Evolutionary conservation across 2,329 filamentous ascomycete species (phyloP), one percentile per base, ranked within the genome.

Genomic region (Coleophoma cylindrospora): DNA sequence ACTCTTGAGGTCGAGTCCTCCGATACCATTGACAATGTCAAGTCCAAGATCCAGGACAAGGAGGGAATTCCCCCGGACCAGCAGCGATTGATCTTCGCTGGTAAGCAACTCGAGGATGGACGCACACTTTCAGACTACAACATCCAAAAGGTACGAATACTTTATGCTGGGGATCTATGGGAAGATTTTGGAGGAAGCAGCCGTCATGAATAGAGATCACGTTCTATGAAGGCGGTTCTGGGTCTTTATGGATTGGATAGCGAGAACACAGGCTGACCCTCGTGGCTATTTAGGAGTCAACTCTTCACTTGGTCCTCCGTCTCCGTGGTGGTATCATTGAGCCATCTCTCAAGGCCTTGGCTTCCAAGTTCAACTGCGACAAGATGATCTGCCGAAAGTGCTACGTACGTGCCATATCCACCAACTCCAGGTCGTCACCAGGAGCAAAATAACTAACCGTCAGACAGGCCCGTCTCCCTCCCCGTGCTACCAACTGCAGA

Each of bases 351-450:
- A 97, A 97, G 87, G 92, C 90, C 65, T 86, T 97, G 61, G 92
- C 92, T 71, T 91, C 87, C 81, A 96, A 96, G 84, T 97, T 95
- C 86, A 97, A 99, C 87, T 97, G 92, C 88, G 94, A 97, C 66
- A 96, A 96, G 87, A 92, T 92, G 87, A 96, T 97, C 79, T 97
- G 94, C 90, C 92, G 94, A 83, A 97, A 99, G 89, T 99, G 94
- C 88, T 97, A 97, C 79, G 90, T 94, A 86, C 67, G 87, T 85
- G 51, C 43, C 27, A 27, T 10, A 6, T 27, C 27, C 27, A 27
- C 27, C 27, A 27, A 2, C 2, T 2, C 27, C 27, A 27, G 27
- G 27, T 27, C 27, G 27, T 27, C 27, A 27, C 27, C 27, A 8
- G 9, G 27, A 27, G 4, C 22, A 27, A 27, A 27, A 27, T 10